These are phyloP conservation scores for Phytophthora podocarpi DNA, from an alignment of 352 stramenopile species.

Conservation along the genomic window DNA sequence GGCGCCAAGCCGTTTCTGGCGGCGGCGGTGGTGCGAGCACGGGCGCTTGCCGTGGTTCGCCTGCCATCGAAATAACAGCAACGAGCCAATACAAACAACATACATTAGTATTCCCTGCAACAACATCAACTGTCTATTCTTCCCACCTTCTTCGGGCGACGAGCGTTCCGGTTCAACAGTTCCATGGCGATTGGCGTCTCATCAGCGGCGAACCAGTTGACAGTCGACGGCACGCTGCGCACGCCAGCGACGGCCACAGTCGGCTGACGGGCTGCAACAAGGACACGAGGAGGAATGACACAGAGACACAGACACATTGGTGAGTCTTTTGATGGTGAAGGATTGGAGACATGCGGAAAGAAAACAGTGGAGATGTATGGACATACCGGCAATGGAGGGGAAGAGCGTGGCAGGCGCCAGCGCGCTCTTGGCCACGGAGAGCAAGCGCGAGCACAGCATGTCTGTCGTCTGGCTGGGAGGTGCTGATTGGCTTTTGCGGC, in stretches of 20 bases:
- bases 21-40: slow-evolving; percentile 81
- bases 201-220: slow-evolving; percentile 34
- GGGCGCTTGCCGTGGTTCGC: slow-evolving; percentile 89
- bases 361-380: neutral
- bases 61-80: slow-evolving; percentile 25
- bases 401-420: slow-evolving; percentile 40
- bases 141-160: slow-evolving; percentile 79
- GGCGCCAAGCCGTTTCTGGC: slow-evolving; percentile 76
- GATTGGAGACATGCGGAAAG: neutral
- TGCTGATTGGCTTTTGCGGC: slow-evolving; percentile 10
- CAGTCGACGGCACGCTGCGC: slow-evolving; percentile 38
- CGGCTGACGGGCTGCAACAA: slow-evolving; percentile 27
- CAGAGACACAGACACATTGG: neutral
- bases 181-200: slow-evolving; percentile 67
- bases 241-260: slow-evolving; percentile 40
- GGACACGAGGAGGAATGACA: slow-evolving; percentile 13
- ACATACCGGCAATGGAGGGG: slow-evolving; percentile 30
- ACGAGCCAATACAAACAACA: neutral
- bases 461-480: slow-evolving; percentile 18
- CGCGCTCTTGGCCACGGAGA: slow-evolving; percentile 43
- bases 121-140: neutral
- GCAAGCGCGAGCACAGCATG: slow-evolving; percentile 45
- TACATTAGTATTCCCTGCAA: neutral
- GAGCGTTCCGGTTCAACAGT: slow-evolving; percentile 82
- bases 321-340: neutral